Conservation (phyloP, 23 red algal genomes). For the Gracilariopsis chorda region DNA sequence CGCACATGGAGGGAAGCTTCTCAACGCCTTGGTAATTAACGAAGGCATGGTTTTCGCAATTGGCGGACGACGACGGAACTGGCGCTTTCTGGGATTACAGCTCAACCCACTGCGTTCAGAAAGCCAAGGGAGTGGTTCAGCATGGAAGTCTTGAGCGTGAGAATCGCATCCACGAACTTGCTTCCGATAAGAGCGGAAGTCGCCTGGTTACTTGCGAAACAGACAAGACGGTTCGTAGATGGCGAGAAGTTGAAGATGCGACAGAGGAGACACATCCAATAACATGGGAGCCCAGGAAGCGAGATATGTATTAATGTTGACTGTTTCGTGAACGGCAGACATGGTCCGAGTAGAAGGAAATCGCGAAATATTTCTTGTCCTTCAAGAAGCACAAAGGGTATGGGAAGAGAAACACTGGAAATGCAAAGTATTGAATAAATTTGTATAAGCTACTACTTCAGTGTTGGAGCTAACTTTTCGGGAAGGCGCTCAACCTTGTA, state of each 20-base stretch:
- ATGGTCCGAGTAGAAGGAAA: no score
- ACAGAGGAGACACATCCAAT: constrained; percentile 73
- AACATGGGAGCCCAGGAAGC: constrained; percentile 44
- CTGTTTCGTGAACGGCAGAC: no score
- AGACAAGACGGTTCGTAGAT: constrained; percentile 88
- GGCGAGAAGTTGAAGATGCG: constrained; percentile 58
- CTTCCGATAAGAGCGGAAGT: constrained; percentile 75
- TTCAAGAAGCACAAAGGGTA: background rate
- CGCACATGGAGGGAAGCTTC: constrained; percentile 28
- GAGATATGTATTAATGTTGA: background rate
- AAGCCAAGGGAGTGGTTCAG: constrained; percentile 56
- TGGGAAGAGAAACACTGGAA: background rate
- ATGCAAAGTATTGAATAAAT: no score
- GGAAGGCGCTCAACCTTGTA: constrained; percentile 97
- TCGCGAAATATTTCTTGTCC: no score
- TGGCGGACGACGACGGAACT: constrained; percentile 75
- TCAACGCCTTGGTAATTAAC: constrained; percentile 83
- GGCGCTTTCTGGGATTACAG: constrained; percentile 81
- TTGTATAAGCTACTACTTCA: background rate
- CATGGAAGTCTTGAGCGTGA: constrained; percentile 80
- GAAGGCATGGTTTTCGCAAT: constrained; percentile 83
- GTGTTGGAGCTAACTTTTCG: constrained; percentile 64
- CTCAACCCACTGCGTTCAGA: constrained; percentile 64
- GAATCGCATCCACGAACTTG: constrained; percentile 60
- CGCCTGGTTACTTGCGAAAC: constrained; percentile 82